Evolutionary conservation across 2,329 filamentous ascomycete species (phyloP), one percentile per base, ranked within the genome.

Genomic region (Pestalotiopsis sp.): DNA sequence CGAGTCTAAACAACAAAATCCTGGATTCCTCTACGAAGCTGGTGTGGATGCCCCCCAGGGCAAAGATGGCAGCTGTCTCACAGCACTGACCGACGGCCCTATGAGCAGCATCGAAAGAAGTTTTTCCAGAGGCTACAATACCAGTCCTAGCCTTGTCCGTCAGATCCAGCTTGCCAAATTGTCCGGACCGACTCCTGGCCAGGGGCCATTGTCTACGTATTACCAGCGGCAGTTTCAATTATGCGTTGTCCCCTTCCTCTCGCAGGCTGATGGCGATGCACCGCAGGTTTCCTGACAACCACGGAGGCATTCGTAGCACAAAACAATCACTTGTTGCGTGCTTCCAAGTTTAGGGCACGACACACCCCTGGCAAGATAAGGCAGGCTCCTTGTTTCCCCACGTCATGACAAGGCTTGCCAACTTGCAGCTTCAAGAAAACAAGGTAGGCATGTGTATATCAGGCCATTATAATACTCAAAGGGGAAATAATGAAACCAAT

Each of bases 361-460:
- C 25, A 25, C 4, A 20, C 20, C 38, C 61, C 41, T 64, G 36
- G 61, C 38, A 64, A 25, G n/a, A 27, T 49, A 49, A 23, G n/a
- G 27, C 25, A 59, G 25, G 14, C 27, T 23, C 61, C 45, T 20
- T 52, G 45, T 52, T 31, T 64, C 38, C 36, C 61, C 61, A 64
- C 61, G 61, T 64, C 61, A 64, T 49, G 31, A 36, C 31, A 36
- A 36, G 31, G 31, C 31, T 36, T 45, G 61, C 61, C 23, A 23
- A 14, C 57, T 59, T 59, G 57, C 57, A 59, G 57, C 27, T 36
- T 59, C 38, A 25, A 2, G 11, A 64, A 64, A 64, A 64, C 61
- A 45, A 39, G 61, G 41, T 23, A 23, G 39, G 39, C 61, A 38
- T 64, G 61, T 64, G 61, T 64, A 64, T 64, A 64, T 45, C 61